These are phyloP conservation scores for Scedosporium minutisporum DNA, from an alignment of 2,329 filamentous ascomycete species.

Conservation along the genomic window DNA sequence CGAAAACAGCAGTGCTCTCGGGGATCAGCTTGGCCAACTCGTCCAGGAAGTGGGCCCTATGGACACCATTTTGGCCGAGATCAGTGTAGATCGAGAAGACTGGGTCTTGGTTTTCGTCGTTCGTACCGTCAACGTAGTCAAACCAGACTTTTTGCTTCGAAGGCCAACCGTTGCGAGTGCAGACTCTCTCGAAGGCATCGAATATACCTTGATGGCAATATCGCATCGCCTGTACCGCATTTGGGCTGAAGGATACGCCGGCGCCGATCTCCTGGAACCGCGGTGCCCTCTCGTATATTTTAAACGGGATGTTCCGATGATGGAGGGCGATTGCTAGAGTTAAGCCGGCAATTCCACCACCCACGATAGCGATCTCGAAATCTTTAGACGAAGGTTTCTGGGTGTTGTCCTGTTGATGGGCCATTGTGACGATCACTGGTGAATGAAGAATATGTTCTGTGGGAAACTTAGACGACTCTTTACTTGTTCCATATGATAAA, in stretches of 20 bases:
- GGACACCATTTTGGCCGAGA: conserved; percentile 20
- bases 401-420: too few relatives aligned
- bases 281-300: conserved; percentile 35
- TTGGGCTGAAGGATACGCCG: conserved; percentile 42
- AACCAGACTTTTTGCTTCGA: conserved; percentile 11
- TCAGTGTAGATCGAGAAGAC: conserved; percentile 9
- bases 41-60: conserved; percentile 29
- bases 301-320: conserved; percentile 29
- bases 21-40: conserved; percentile 29
- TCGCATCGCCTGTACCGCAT: conserved; percentile 36
- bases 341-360: conserved; percentile 41
- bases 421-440: too few relatives aligned
- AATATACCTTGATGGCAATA: conserved; percentile 26
- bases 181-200: conserved; percentile 25
- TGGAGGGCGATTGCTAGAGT: conserved; percentile 37
- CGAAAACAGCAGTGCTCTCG: conserved; percentile 18
- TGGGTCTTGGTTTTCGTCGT: neutral
- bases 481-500: too few relatives aligned
- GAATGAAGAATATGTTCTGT: too few relatives aligned
- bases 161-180: conserved; percentile 22
- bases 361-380: conserved; percentile 35
- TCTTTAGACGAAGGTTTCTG: too few relatives aligned
- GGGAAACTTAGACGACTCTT: too few relatives aligned
- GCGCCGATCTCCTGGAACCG: conserved; percentile 37
- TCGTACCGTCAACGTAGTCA: conserved; percentile 10